Evolutionary conservation across 2,329 filamentous ascomycete genomes (phyloP).

Genomic region (Botrytis squamosa): DNA sequence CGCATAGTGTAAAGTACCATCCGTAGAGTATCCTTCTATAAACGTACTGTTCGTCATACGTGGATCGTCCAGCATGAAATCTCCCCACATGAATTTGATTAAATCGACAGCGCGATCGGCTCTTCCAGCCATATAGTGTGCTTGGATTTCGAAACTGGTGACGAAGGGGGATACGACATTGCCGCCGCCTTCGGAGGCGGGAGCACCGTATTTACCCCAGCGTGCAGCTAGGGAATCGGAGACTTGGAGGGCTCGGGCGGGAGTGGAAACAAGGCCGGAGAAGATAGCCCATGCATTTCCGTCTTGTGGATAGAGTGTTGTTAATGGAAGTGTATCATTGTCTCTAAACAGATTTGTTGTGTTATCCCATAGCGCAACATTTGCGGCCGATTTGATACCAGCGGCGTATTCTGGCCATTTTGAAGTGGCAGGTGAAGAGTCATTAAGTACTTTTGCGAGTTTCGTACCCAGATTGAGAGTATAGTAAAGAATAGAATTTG

Average conservation of each 20-base stretch:
- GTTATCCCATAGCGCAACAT: conserved; percentile 24
- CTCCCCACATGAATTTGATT: conserved; percentile 58
- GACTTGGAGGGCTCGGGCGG: conserved; percentile 42
- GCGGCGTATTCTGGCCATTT: conserved; percentile 4
- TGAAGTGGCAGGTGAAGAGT: conserved; percentile 17
- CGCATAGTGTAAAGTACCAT: conserved; percentile 54
- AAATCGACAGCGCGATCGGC: conserved; percentile 54
- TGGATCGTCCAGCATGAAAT: conserved; percentile 54
- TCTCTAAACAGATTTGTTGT: conserved; percentile 39
- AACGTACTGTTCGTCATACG: conserved; percentile 59
- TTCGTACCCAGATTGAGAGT: conserved; percentile 44
- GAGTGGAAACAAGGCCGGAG: conserved; percentile 26
- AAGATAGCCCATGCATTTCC: conserved; percentile 56
- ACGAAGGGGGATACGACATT: conserved; percentile 57
- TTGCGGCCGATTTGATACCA: conserved; percentile 22
- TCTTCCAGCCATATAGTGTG: conserved; percentile 50
- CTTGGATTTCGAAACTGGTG: conserved; percentile 58
- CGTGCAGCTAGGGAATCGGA: conserved; percentile 32
- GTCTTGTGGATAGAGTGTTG: conserved; percentile 57
- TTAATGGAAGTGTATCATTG: conserved; percentile 47
- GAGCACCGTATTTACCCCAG: conserved; percentile 56
- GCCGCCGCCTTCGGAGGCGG: conserved; percentile 55
- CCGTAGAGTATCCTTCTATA: conserved; percentile 56
- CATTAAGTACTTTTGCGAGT: conserved; percentile 43
- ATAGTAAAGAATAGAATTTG: conserved; percentile 35